Base-by-base conservation (phyloP, 345 rosid species). In the Atalantia buxifolia region DNA sequence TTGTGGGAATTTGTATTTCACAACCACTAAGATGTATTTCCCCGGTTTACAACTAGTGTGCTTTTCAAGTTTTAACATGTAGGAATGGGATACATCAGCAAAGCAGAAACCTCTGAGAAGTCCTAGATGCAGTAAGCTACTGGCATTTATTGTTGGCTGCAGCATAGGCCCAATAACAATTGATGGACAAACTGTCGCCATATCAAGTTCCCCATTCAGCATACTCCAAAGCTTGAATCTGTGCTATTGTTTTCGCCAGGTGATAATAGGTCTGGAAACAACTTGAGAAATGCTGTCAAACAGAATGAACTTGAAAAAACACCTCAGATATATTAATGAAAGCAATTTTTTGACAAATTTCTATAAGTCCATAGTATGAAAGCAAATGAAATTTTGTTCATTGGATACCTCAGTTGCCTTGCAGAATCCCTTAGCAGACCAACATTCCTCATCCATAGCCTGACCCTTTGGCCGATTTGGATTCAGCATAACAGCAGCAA, bases 101-200 rank as follows among this genome's bases (percentile, higher is more conserved):
- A 71, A 53, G 62, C 61, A 36, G 53, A 71, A 77, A 90, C 92
- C 90, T 87, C 62, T 85, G 61, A 92, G 50, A 27, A 85, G 55
- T 4, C 21, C 35, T 18, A 86, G 85, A 55, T 85, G 83, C 56
- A 72, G 82, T 33, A 76, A 76, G 81, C 89, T 87, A 77, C 86
- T 84, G 71, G 89, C 62, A 77, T 89, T 90, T 74, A 86, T 75
- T 14, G 84, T 87, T 9, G 89, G 66, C 66, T 89, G 92, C 82
- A 88, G 82, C 84, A 86, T 48, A n/a, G 94, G 92, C n/a, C 97
- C 94, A 21, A 90, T 68, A 0, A 81, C 53, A 21, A 85, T 45
- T 2, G 88, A 81, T 0, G 94, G 92, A 76, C 91, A 90, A 53
- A 90, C 75, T 19, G 90, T 86, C 45, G 81, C 74, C n/a, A 86